Percentiles rank a stretch among this genome's conserved stretches.
Conservation (phyloP, 2,329 filamentous ascomycete species). For the Truncatella angustata region DNA sequence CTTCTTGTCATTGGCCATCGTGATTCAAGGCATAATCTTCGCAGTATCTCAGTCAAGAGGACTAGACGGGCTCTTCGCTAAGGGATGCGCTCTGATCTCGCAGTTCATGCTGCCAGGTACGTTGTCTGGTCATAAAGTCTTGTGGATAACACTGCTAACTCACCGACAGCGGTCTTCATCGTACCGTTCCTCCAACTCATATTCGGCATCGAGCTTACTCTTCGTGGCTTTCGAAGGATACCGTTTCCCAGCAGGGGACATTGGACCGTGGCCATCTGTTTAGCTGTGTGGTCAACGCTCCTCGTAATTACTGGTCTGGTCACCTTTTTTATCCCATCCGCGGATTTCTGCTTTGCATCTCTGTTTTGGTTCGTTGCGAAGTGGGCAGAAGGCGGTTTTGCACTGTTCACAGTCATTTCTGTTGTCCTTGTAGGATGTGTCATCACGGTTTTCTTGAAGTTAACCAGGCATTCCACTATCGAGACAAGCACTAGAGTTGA, state of each 20-base stretch:
- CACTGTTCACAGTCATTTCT: slow-evolving; percentile 50
- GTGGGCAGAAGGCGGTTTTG: slow-evolving; percentile 58
- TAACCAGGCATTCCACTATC: slow-evolving; percentile 53
- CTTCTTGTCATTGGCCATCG: slow-evolving; percentile 54
- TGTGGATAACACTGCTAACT: slow-evolving; percentile 21
- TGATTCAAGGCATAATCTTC: slow-evolving; percentile 57
- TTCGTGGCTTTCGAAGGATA: slow-evolving; percentile 51
- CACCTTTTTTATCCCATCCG: slow-evolving; percentile 52
- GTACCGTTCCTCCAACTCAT: slow-evolving; percentile 64
- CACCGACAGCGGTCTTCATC: slow-evolving; percentile 58
- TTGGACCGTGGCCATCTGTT: slow-evolving; percentile 59
- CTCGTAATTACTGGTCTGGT: slow-evolving; percentile 57
- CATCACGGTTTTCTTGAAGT: slow-evolving; percentile 54
- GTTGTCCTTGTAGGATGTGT: slow-evolving; percentile 48
- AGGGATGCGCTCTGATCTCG: slow-evolving; percentile 52
- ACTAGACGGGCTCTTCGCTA: slow-evolving; percentile 46
- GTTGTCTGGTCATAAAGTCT: slow-evolving; percentile 12
- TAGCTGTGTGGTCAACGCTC: slow-evolving; percentile 48
- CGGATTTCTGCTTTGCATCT: slow-evolving; percentile 63
- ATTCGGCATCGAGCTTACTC: slow-evolving; percentile 60
- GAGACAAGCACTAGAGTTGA: slow-evolving; percentile 59
- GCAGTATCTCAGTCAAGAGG: slow-evolving; percentile 56
- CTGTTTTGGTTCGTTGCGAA: slow-evolving; percentile 65
- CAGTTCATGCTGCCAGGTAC: slow-evolving; percentile 61
- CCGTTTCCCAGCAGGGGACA: slow-evolving; percentile 59